These are phyloP conservation scores for Camelina laxa DNA, from an alignment of 345 rosid genomes.

Conservation along the genomic window DNA sequence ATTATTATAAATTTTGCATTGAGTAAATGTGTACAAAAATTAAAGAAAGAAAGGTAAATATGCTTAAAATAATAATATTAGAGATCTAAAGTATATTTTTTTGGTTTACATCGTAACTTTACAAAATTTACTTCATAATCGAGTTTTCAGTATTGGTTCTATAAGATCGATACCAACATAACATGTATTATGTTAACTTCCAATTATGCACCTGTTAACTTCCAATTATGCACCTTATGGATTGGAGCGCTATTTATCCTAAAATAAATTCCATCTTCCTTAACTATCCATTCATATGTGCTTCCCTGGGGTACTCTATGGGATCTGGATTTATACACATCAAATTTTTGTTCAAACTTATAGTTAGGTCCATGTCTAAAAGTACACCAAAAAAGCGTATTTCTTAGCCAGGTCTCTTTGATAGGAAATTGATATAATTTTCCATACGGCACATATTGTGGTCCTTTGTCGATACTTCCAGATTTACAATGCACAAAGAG, in stretches of 20 bases:
- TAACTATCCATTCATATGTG: neutral
- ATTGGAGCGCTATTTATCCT: neutral
- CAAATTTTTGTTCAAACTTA: neutral
- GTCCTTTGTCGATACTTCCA: neutral
- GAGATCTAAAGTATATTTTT: neutral
- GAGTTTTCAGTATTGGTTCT: too few species aligned
- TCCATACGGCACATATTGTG: neutral
- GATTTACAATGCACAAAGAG: slow-evolving; percentile 7
- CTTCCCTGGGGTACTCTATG: neutral
- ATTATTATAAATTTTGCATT: neutral
- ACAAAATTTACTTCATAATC: too few species aligned
- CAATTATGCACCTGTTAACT: neutral
- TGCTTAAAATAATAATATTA: neutral
- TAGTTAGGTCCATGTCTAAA: neutral
- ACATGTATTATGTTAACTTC: neutral
- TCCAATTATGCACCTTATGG: neutral
- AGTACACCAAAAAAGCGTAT: neutral
- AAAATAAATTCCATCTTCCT: neutral
- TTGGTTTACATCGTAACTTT: too few species aligned
- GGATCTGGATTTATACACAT: neutral
- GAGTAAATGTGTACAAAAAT: neutral
- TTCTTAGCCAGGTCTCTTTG: too few species aligned
- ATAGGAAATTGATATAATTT: too few species aligned
- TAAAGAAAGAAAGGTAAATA: too few species aligned
- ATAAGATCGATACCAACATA: too few species aligned